These are phyloP conservation scores for Escovopsis sp. DNA, from an alignment of 2,329 filamentous ascomycete genomes.

Conservation along the genomic window DNA sequence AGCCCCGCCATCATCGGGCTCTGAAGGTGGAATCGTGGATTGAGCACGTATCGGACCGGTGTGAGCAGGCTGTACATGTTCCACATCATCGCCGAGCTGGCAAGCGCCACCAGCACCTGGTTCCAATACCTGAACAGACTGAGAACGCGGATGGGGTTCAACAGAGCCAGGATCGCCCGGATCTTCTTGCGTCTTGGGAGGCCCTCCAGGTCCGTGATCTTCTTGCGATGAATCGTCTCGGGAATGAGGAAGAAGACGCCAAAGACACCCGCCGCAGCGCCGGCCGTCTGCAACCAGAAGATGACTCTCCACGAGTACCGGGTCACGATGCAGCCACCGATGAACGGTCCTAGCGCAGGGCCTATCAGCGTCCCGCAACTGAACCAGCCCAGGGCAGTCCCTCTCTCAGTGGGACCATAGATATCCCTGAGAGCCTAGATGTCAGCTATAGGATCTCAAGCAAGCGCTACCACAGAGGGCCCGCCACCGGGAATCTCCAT, in stretches of 20 bases:
- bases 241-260: constrained; percentile 53
- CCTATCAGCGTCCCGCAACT: constrained; percentile 57
- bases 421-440: constrained; percentile 30
- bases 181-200: constrained; percentile 34
- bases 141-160: constrained; percentile 52
- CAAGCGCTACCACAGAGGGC: no score
- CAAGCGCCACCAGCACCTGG: constrained; percentile 43
- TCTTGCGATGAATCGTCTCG: constrained; percentile 56
- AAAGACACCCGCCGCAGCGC: constrained; percentile 44
- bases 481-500: not conserved
- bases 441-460: not conserved
- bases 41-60: constrained; percentile 57
- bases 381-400: constrained; percentile 61
- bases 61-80: constrained; percentile 53
- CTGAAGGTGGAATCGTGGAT: constrained; percentile 56
- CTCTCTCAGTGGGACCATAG: constrained; percentile 52
- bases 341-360: constrained; percentile 53
- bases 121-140: constrained; percentile 55
- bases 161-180: constrained; percentile 42
- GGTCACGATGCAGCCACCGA: constrained; percentile 65
- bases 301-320: constrained; percentile 59
- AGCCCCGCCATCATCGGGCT: constrained; percentile 53
- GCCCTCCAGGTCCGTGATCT: constrained; percentile 45
- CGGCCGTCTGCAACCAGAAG: constrained; percentile 61
- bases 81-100: constrained; percentile 52